A percentile compares a stretch with the other conserved stretches of the same genome.
phyloP scores from a whole-genome alignment of 139 green algal genomes.

The Tetradesmus obliquus region DNA sequence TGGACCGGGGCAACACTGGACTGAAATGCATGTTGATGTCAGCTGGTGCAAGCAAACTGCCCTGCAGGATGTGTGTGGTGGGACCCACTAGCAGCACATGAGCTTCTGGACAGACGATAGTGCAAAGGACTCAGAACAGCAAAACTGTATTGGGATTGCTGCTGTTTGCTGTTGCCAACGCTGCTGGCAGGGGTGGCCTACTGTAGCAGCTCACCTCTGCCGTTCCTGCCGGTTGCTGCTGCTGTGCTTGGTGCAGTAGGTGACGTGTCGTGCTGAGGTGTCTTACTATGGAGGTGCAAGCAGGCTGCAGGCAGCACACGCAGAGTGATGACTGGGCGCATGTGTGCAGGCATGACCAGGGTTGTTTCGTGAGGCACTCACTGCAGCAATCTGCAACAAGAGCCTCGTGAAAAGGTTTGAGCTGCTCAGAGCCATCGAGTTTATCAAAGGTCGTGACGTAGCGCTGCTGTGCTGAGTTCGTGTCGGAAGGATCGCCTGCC shows the following conservation, averaged over 20 bases:
- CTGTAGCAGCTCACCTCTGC: background rate
- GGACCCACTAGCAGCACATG: too few relatives aligned
- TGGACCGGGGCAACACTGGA: too few relatives aligned
- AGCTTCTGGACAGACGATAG: too few relatives aligned
- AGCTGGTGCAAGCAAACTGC: too few relatives aligned
- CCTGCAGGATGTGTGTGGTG: too few relatives aligned
- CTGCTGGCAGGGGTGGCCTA: background rate
- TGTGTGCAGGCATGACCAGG: background rate
- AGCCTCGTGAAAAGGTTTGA: background rate
- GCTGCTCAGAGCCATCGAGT: background rate
- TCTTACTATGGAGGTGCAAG: background rate
- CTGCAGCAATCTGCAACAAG: background rate
- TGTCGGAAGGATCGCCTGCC: background rate
- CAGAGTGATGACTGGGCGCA: background rate
- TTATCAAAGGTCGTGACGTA: background rate
- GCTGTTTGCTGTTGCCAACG: slow-evolving; percentile 8
- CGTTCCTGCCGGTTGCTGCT: background rate
- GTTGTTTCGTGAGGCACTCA: background rate
- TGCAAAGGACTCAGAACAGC: too few relatives aligned
- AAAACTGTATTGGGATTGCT: background rate
- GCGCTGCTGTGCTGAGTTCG: background rate
- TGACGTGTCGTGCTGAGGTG: background rate
- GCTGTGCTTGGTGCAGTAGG: background rate
- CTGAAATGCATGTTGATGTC: too few relatives aligned
- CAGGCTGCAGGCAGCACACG: background rate